These are phyloP conservation scores for Cutaneotrichosporon sp. DNA, from an alignment of 1,284 basidiomycete genomes.

Conservation along the genomic window DNA sequence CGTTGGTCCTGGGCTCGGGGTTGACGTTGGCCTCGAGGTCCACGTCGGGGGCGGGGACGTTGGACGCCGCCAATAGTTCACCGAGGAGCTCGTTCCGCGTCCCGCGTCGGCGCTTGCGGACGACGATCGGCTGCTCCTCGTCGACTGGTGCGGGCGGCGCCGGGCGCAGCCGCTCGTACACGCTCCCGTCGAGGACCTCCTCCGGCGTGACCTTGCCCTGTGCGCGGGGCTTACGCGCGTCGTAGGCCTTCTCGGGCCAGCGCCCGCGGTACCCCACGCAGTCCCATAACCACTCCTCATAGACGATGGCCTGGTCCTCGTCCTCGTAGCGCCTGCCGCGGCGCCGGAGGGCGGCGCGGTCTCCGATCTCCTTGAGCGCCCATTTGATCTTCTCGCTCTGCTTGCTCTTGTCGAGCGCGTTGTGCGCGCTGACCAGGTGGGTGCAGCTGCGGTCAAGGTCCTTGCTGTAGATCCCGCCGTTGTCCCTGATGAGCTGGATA, in stretches of 20 bases:
- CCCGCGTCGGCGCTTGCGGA: constrained; percentile 39
- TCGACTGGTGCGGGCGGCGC: constrained; percentile 25
- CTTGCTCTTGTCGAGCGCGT: constrained; percentile 36
- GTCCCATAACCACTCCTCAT: constrained; percentile 55
- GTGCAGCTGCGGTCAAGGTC: constrained; percentile 49
- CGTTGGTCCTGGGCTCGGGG: not conserved
- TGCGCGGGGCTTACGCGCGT: constrained; percentile 41
- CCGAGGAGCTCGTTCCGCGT: constrained; percentile 35
- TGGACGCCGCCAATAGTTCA: constrained; percentile 39
- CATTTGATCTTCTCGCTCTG: constrained; percentile 50
- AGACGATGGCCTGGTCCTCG: constrained; percentile 45
- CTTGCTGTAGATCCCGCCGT: constrained; percentile 49
- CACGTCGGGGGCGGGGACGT: not conserved
- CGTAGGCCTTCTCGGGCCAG: constrained; percentile 49
- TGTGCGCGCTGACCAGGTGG: constrained; percentile 46
- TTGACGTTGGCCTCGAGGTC: not conserved
- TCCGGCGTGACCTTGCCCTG: constrained; percentile 32
- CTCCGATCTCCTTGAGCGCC: constrained; percentile 39
- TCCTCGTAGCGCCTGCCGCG: constrained; percentile 33
- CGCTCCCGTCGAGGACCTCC: constrained; percentile 36
- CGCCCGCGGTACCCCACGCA: constrained; percentile 47
- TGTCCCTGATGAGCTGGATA: constrained; percentile 35
- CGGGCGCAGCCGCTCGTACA: constrained; percentile 17
- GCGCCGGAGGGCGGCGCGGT: constrained; percentile 32
- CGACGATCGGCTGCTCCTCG: constrained; percentile 33